Evolutionary conservation across 2,329 filamentous ascomycete species (phyloP), one percentile per base, ranked within the genome.

Genomic region (Neopestalotiopsis clavispora): DNA sequence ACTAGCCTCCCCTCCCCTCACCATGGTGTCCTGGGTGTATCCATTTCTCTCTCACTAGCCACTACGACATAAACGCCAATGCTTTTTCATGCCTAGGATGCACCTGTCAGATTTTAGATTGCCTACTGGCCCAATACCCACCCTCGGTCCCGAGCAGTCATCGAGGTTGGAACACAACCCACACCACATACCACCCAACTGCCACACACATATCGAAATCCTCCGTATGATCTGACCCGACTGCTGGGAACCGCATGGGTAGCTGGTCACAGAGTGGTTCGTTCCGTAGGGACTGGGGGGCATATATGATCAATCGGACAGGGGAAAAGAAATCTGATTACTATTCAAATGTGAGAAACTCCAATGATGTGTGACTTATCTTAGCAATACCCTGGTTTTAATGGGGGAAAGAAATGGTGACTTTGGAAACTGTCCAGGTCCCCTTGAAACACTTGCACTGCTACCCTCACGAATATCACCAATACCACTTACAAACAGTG

Each of bases 71-170:
- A 9, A 20, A 52, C 45, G n/a, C 45, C 45, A 52, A 52, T 52
- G 45, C 45, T 52, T 52, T 20, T 52, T 52, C 28, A 66, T 23
- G n/a, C n/a, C 45, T 17, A 66, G 49, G 28, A 57, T 66, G 42
- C 62, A 65, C 30, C 63, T 23, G 63, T 66, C 63, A 66, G 63
- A 66, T 66, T 66, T 56, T 66, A 66, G 63, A 34, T 45, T 57
- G 23, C 45, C 49, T 20, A 30, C 12, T 34, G 28, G 32, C 34
- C 34, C 4, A 34, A 34, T 38, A n/a, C 45, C 59, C 59, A 61
- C 14, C 28, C 14, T 32, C 63, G 63, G 63, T 45, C 57, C 63
- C 63, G 63, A 57, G n/a, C 30, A 20, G n/a, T 40, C 14, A 38
- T 20, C 63, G 28, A 38, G 28, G 28, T 20, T 34, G 62, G 59